Conservation (phyloP, 2,329 filamentous ascomycete genomes). For the Aspergillus pseudoterreus region DNA sequence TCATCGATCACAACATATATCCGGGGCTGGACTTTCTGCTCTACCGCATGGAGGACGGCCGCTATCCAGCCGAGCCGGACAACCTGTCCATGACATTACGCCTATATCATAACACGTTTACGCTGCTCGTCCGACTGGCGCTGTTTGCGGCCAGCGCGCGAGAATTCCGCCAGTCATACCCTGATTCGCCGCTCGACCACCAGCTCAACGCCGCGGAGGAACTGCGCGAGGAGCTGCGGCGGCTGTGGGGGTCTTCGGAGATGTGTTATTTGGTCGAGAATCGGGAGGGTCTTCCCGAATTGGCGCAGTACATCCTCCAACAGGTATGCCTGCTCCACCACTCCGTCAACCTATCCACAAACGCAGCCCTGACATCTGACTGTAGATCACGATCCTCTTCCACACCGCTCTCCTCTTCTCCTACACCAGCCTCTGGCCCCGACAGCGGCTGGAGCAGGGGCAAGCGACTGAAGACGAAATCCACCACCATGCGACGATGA, state of each 20-base stretch:
- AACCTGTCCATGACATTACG: constrained; percentile 41
- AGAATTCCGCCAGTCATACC: constrained; percentile 25
- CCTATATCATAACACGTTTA: constrained; percentile 44
- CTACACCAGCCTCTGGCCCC: constrained; percentile 52
- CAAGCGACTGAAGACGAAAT: constrained; percentile 41
- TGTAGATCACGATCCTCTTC: constrained; percentile 41
- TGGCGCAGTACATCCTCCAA: constrained; percentile 39
- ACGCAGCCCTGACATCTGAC: background rate
- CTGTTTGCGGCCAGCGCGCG: constrained; percentile 42
- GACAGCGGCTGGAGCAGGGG: constrained; percentile 42
- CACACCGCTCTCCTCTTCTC: constrained; percentile 50
- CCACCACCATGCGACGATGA: constrained; percentile 41
- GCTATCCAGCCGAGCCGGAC: constrained; percentile 35
- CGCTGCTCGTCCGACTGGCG: constrained; percentile 44
- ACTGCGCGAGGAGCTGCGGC: constrained; percentile 34
- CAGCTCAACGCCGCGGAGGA: constrained; percentile 31
- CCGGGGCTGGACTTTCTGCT: constrained; percentile 39
- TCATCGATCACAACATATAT: constrained; percentile 47
- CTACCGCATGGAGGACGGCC: constrained; percentile 33
- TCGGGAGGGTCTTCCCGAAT: constrained; percentile 33
- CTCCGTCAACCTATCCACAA: background rate
- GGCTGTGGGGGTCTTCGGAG: constrained; percentile 37
- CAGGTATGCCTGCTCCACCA: constrained; percentile 39
- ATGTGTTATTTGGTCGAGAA: constrained; percentile 34
- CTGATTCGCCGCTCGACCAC: constrained; percentile 19